phyloP scores from a whole-genome alignment of 768 basidiomycete species.

The Lactarius indigo region DNA sequence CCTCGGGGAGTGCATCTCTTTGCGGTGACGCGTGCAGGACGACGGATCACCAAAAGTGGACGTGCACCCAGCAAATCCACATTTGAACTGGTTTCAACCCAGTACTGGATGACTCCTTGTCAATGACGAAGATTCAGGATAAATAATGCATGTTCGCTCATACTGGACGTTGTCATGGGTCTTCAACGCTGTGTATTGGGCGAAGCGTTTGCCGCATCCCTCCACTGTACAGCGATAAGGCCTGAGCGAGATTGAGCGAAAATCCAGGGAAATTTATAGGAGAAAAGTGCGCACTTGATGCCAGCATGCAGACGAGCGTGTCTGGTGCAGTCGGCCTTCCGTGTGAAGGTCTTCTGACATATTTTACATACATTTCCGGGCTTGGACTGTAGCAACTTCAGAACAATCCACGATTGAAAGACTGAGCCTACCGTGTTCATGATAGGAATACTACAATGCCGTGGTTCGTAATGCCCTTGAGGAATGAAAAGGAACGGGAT shows the following conservation, averaged over 20 bases:
- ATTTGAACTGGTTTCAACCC: conserved; percentile 35
- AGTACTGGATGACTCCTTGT: conserved; percentile 26
- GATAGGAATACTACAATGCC: not conserved
- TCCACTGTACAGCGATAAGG: conserved; percentile 42
- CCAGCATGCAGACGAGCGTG: conserved; percentile 51
- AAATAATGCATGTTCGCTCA: conserved; percentile 28
- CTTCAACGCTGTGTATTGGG: conserved; percentile 57
- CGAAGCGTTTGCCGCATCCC: conserved; percentile 52
- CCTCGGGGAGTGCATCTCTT: conserved; percentile 48
- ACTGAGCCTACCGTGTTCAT: conserved; percentile 15
- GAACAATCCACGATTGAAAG: not conserved
- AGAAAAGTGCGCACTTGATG: conserved; percentile 40
- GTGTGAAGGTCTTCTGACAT: conserved; percentile 50
- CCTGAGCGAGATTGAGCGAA: conserved; percentile 34
- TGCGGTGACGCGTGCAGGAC: conserved; percentile 60
- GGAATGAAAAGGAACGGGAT: not conserved
- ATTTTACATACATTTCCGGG: conserved; percentile 14
- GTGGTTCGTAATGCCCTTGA: conserved; percentile 17
- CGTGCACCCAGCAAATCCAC: conserved; percentile 44
- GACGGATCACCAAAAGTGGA: conserved; percentile 66
- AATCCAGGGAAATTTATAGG: not conserved
- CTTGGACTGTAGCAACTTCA: conserved; percentile 6
- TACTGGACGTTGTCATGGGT: conserved; percentile 69
- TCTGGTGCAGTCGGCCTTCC: conserved; percentile 59
- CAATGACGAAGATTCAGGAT: not conserved